phyloP scores from a whole-genome alignment of 2,329 filamentous ascomycete genomes.

The Ploettnerulaceae sp. region DNA sequence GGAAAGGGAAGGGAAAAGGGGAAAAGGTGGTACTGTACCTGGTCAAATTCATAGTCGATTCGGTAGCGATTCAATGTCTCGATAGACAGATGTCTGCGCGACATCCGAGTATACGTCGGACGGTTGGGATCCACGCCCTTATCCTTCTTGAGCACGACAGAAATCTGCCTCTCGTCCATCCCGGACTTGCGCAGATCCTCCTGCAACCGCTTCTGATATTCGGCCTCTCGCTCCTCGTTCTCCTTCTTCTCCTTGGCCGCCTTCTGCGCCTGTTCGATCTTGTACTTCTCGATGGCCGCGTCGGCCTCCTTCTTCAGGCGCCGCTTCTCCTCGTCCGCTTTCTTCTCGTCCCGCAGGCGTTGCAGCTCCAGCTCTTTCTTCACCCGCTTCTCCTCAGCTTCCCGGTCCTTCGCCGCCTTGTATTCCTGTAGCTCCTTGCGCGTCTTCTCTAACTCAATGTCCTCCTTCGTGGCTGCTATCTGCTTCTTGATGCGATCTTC shows the following conservation, averaged over 20 bases:
- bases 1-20: too few relatives aligned
- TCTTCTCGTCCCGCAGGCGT: constrained; percentile 43
- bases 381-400: constrained; percentile 39
- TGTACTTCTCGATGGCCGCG: constrained; percentile 49
- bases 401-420: constrained; percentile 31
- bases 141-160: constrained; percentile 54
- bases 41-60: constrained; percentile 54
- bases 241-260: constrained; percentile 36
- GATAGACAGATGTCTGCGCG: constrained; percentile 55
- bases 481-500: constrained; percentile 15
- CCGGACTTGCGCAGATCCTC: constrained; percentile 55
- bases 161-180: constrained; percentile 53
- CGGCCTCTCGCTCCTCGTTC: constrained; percentile 32
- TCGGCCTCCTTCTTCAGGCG: constrained; percentile 40
- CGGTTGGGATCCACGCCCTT: constrained; percentile 40
- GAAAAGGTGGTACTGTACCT: constrained; percentile 43
- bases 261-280: constrained; percentile 33
- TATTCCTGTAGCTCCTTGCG: constrained; percentile 37
- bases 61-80: constrained; percentile 53
- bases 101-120: constrained; percentile 60
- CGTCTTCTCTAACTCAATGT: constrained; percentile 26
- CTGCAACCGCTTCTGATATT: constrained; percentile 46
- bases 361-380: constrained; percentile 37
- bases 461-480: constrained; percentile 17
- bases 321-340: constrained; percentile 40